Percentiles rank a stretch among this genome's conserved stretches.
phyloP scores from a whole-genome alignment of 1,284 basidiomycete genomes.

The Chondrostereum purpureum region DNA sequence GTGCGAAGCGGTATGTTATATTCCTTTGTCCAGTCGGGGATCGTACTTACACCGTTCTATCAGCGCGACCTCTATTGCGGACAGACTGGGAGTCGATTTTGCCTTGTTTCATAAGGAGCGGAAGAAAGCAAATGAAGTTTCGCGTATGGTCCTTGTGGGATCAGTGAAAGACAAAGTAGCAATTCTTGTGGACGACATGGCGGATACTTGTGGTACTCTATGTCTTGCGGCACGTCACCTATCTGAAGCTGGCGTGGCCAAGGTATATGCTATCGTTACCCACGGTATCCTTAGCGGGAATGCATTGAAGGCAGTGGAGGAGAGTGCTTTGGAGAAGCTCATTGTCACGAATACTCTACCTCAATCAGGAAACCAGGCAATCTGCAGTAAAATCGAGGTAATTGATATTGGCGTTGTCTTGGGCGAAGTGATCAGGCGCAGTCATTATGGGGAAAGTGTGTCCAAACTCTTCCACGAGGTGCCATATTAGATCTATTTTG shows the following conservation, averaged over 20 bases:
- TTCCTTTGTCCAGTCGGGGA: neutral
- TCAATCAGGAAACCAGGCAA: conserved; percentile 71
- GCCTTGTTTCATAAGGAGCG: conserved; percentile 99
- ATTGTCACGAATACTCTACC: conserved; percentile 99
- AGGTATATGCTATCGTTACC: conserved; percentile 91
- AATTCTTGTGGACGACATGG: conserved; percentile 99
- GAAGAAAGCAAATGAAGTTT: conserved; percentile 99
- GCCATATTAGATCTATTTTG: conserved; percentile 64
- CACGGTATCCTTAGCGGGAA: conserved; percentile 95
- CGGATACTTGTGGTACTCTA: conserved; percentile 97
- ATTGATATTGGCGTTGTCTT: conserved; percentile 94
- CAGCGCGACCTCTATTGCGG: conserved; percentile 96
- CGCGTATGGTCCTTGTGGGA: conserved; percentile 97
- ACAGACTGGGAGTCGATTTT: conserved; percentile 95
- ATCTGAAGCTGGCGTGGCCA: conserved; percentile 82
- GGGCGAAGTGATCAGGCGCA: conserved; percentile 93
- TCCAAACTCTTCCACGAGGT: conserved; percentile 81
- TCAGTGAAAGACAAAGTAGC: conserved; percentile 91
- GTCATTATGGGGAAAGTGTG: conserved; percentile 81
- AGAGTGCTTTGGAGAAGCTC: conserved; percentile 85
- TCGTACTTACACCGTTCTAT: neutral
- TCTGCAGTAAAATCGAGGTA: conserved; percentile 87
- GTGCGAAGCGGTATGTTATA: conserved; percentile 80
- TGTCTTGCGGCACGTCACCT: conserved; percentile 89
- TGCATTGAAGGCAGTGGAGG: conserved; percentile 68